Conservation (phyloP, 257 asterid genomes). For the Scutellaria barbata region DNA sequence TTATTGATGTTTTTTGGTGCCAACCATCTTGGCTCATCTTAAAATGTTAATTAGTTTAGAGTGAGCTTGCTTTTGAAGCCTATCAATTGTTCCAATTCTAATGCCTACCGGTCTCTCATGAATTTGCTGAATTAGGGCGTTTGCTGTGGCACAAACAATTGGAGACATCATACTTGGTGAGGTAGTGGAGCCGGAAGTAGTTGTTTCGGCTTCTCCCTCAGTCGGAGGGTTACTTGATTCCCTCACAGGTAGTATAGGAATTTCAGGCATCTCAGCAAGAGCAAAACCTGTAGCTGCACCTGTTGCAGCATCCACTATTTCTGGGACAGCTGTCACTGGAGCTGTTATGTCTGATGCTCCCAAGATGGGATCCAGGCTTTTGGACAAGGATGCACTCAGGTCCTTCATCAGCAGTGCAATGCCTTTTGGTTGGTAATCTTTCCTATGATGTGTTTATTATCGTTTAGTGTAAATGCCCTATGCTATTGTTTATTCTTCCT, state of each 20-base stretch:
- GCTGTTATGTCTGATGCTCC: constrained; percentile 71
- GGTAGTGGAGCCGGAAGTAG: constrained; percentile 82
- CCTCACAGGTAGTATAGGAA: constrained; percentile 93
- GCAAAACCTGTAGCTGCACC: constrained; percentile 87
- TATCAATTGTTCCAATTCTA: constrained; percentile 19
- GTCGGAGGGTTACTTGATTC: constrained; percentile 97
- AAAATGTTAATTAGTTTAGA: constrained; percentile 22
- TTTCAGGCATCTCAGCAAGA: constrained; percentile 79
- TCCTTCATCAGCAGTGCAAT: constrained; percentile 81
- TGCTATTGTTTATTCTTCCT: constrained; percentile 25
- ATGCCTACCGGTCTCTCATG: constrained; percentile 30
- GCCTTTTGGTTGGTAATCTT: constrained; percentile 91
- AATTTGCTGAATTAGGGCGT: constrained; percentile 60
- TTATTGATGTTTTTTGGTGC: constrained; percentile 15
- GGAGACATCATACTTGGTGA: constrained; percentile 90
- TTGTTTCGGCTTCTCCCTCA: constrained; percentile 75
- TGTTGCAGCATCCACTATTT: constrained; percentile 69
- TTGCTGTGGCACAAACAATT: constrained; percentile 72
- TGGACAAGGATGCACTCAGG: constrained; percentile 87
- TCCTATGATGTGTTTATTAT: constrained; percentile 29
- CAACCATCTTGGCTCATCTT: neutral
- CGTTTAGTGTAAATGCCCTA: constrained; percentile 10
- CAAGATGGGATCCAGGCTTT: constrained; percentile 76
- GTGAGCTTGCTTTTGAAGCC: constrained; percentile 28
- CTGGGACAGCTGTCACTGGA: constrained; percentile 70